Evolutionary conservation across 2,329 filamentous ascomycete species (phyloP), one percentile per base, ranked within the genome.

Genomic region (Penicillium sp.): DNA sequence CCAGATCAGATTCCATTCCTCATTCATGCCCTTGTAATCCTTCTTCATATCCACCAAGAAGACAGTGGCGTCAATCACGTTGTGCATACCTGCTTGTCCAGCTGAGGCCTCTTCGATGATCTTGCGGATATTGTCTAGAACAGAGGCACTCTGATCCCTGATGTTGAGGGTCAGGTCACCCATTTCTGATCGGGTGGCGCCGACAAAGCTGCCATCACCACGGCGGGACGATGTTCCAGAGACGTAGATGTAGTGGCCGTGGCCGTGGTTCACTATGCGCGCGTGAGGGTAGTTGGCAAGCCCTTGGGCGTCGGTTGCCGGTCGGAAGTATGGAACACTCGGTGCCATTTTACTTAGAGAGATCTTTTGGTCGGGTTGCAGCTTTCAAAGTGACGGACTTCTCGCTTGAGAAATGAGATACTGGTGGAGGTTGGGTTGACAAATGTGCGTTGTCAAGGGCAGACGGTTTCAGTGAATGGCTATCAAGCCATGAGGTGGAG

Each of bases 1-100:
- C 56, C 74, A 77, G 6, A 75, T 64, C 50, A 70, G 71, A 56
- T 77, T 76, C 74, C 75, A 77, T 54, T 74, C 73, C 53, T 74
- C 73, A 45, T 77, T 76, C 74, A 77, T 76, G 13, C 71, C 74
- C 3, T 64, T 63, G 51, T 77, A 77, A 29, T 76, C 64, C 2
- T 57, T 57, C 45, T 73, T 65, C 68, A 76, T 72, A 52, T 76
- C 70, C 5, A 71, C 53, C 6, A 77, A 53, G 49, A 74, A 77
- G 7, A 77, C 70, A 15, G 73, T 72, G 9, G 73, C 67, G 51
- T 76, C 72, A 26, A 76, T 69, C 6, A 74, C 58, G 57, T 75
- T 73, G 3, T 63, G 57, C 29, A 75, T 63, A 42, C 66, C 65
- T 2, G 68, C 72, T 51, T 67, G 68, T 23, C 70, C 72, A 21